Evolutionary conservation across 805 yeast genomes (phyloP), one percentile per base, ranked within the genome.

Genomic region (Barnettozyma botsteinii): DNA sequence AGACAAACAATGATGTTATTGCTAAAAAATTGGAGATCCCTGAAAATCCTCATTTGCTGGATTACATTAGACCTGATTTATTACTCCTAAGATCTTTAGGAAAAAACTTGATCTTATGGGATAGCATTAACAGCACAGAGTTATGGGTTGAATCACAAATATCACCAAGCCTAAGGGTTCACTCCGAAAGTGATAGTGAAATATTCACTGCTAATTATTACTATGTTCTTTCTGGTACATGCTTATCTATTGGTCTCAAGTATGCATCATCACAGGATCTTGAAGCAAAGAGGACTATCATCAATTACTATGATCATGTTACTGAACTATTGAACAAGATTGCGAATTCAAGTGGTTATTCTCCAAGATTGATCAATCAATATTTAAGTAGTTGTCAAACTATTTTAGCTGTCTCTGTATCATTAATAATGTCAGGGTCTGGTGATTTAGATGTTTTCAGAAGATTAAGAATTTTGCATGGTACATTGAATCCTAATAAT

Each of bases 361-460:
- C 85, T 50, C 76, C 76, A 43, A 67, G 66, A 39, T 59, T 84
- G 26, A 71, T 86, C 0, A 62, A 68, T 30, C 61, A 67, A 31
- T 72, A 85, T 9, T 72, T 82, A 1, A 61, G 69, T 17, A 72
- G 71, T 25, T 65, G 80, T 24, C 77, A 79, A 35, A 78, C 78
- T 46, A 64, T 81, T 1, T 49, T 87, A 12, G 71, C 81, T 1
- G 58, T 91, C 5, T 73, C 93, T 8, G 59, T 75, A 7, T 74
- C 96, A 0, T 67, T 86, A 21, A 71, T 88, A 0, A 84, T 87
- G 85, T 89, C 95, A 2, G 96, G 96, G 1, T 77, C 88, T 13
- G 98, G 98, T 1, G 96, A 93, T 56, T 61, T 89, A 39, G 84
- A 78, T 32, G 75, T 80, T 0, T 73, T 93, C 48, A 70, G 89